These are phyloP conservation scores for Saksenaea oblongispora DNA, from an alignment of 371 early-diverging fungal genomes.

Conservation along the genomic window DNA sequence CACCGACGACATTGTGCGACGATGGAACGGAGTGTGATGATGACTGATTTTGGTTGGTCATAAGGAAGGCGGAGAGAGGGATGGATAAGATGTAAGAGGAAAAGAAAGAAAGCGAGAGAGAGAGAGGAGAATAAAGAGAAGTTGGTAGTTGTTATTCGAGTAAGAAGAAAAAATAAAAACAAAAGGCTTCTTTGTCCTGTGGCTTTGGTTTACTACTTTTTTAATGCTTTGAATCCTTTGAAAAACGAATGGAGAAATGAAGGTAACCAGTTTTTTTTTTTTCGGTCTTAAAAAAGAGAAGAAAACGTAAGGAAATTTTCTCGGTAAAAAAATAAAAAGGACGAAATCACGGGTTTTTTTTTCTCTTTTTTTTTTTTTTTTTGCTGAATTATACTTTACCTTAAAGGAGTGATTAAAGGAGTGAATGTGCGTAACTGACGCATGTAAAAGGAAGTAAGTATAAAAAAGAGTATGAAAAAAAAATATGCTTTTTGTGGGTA, in stretches of 20 bases:
- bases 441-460: neutral
- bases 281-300: neutral
- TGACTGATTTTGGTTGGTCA: constrained; percentile 23
- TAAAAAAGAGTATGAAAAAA: neutral
- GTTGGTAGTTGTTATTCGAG: neutral
- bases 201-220: neutral
- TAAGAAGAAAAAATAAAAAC: neutral
- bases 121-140: neutral
- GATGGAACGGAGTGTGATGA: constrained; percentile 15
- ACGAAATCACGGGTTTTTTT: neutral
- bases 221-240: neutral
- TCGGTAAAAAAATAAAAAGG: neutral
- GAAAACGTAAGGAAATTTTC: neutral
- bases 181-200: neutral
- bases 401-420: constrained; percentile 4
- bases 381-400: neutral
- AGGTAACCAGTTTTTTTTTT: neutral
- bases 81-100: neutral
- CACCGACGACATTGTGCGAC: constrained; percentile 72
- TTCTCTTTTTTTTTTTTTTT: neutral
- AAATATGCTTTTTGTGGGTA: too few relatives aligned
- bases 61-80: neutral
- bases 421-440: neutral
- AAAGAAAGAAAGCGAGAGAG: too few relatives aligned
- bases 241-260: constrained; percentile 1